These are phyloP conservation scores for Musa itinerans DNA, from an alignment of 176 grass and related monocot genomes.

Conservation along the genomic window DNA sequence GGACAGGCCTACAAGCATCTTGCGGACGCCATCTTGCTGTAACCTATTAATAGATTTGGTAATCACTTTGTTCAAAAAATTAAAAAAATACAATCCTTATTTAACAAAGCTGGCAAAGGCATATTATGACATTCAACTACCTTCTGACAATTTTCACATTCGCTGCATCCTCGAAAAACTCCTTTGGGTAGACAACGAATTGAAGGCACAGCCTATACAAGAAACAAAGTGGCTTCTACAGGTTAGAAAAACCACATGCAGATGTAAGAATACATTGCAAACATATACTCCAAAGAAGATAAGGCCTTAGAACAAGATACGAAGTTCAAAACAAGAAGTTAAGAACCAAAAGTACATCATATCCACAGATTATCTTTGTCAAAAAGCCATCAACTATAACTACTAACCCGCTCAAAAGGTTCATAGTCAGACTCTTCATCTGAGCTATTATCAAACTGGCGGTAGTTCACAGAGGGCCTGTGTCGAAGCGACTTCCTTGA, in stretches of 20 bases:
- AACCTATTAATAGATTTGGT: constrained; percentile 8
- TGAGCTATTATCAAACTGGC: constrained; percentile 45
- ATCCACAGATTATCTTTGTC: neutral
- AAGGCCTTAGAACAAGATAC: neutral
- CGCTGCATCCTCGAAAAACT: constrained; percentile 15
- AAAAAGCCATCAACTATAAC: neutral
- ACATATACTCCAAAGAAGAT: neutral
- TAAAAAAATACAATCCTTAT: neutral
- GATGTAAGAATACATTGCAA: neutral
- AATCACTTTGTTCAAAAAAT: neutral
- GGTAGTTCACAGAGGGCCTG: constrained; percentile 62
- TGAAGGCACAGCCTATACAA: constrained; percentile 4
- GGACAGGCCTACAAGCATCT: constrained; percentile 7
- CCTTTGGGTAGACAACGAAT: constrained; percentile 10
- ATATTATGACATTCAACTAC: constrained; percentile 11
- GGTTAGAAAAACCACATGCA: neutral
- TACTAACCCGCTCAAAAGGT: constrained; percentile 2
- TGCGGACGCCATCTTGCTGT: constrained; percentile 20
- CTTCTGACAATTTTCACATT: constrained; percentile 26
- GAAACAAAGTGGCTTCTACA: neutral
- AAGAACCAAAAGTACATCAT: constrained; percentile 1
- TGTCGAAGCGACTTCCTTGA: constrained; percentile 65
- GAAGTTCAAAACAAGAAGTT: neutral
- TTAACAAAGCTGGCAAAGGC: neutral
- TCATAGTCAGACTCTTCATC: constrained; percentile 44